Evolutionary conservation across 176 grass and related monocot genomes (phyloP).

Genomic region (Carex cristatella): DNA sequence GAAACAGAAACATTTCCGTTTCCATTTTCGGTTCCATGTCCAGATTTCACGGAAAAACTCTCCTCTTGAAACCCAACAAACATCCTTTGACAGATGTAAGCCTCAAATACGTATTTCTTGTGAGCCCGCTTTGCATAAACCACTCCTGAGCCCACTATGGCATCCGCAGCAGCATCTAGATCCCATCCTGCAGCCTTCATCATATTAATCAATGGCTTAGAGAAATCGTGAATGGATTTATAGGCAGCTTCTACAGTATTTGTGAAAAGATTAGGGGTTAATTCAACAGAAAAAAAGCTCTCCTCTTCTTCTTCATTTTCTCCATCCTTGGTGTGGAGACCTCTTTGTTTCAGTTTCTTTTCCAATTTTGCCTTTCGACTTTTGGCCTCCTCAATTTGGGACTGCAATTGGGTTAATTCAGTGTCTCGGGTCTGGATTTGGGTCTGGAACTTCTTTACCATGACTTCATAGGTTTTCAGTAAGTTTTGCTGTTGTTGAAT

Average conservation of each 20-base stretch:
- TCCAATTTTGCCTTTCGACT: conserved; percentile 78
- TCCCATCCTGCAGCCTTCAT: conserved; percentile 97
- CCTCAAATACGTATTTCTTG: conserved; percentile 93
- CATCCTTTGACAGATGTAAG: conserved; percentile 87
- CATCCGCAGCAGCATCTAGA: conserved; percentile 82
- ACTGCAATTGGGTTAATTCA: conserved; percentile 60
- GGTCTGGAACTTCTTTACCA: conserved; percentile 98
- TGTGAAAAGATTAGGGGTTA: conserved; percentile 82
- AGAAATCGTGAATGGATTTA: conserved; percentile 92
- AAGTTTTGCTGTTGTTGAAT: conserved; percentile 94
- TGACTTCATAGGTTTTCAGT: conserved; percentile 89
- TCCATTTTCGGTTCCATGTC: conserved; percentile 13
- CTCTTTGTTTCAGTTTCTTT: conserved; percentile 95
- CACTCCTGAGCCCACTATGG: conserved; percentile 54
- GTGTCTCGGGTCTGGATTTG: conserved; percentile 86
- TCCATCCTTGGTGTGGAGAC: conserved; percentile 70
- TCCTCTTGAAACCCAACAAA: conserved; percentile 88
- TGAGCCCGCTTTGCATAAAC: conserved; percentile 66
- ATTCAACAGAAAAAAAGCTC: conserved; percentile 80
- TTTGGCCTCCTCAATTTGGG: conserved; percentile 77
- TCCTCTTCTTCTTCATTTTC: conserved; percentile 60
- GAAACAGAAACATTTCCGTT: conserved; percentile 37
- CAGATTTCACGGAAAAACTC: conserved; percentile 57
- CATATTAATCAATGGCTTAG: conserved; percentile 97
- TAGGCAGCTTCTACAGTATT: conserved; percentile 68